Evolutionary conservation across 139 green algal genomes (phyloP).

Genomic region (Coelastrella sp.): DNA sequence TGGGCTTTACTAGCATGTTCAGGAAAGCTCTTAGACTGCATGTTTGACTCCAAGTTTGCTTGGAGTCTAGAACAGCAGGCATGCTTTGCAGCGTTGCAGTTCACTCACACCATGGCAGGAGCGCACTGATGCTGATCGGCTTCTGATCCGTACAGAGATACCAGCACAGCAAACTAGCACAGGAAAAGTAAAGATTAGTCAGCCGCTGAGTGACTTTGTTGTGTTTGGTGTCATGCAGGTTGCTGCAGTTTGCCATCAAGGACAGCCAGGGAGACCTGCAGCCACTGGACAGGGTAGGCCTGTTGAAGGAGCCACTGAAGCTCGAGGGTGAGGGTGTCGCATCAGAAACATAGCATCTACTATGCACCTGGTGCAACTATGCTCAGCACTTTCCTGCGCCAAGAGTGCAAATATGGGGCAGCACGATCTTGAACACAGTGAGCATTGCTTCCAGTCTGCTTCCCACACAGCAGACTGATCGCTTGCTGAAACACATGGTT

Average conservation of each 20-base stretch:
- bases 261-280: conserved; percentile 56
- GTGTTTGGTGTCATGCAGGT: conserved; percentile 39
- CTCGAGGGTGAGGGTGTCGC: conserved; percentile 2
- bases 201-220: no score
- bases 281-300: conserved; percentile 60
- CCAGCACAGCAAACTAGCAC: no score
- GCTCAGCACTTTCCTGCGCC: neutral
- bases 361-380: no score
- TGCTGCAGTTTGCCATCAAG: conserved; percentile 66
- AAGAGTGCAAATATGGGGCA: conserved; percentile 41
- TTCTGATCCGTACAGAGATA: neutral
- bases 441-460: neutral
- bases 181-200: no score
- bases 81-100: neutral
- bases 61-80: no score
- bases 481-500: neutral
- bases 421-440: conserved; percentile 41
- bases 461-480: neutral
- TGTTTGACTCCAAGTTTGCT: no score
- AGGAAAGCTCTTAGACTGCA: no score
- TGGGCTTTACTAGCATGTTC: neutral
- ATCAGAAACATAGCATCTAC: no score
- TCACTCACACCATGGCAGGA: neutral
- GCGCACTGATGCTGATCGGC: neutral
- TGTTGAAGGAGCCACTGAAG: conserved; percentile 5